Conservation (phyloP, 352 stramenopile species). For the Phytophthora europaea region DNA sequence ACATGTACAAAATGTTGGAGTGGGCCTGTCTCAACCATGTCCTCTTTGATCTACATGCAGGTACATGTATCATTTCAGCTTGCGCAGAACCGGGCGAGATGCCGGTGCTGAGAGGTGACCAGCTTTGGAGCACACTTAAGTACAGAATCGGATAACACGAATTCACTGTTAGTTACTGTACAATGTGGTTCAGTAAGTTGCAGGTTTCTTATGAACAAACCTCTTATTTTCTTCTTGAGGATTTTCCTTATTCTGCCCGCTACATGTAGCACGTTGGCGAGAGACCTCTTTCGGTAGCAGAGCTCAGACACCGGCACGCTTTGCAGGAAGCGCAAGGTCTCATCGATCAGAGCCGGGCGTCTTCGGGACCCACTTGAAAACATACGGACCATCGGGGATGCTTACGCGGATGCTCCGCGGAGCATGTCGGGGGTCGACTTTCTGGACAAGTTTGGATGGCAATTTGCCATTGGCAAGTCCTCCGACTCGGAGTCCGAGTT, state of each 20-base stretch:
- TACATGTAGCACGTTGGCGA: not conserved
- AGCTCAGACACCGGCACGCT: slow-evolving; percentile 23
- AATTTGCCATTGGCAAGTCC: not conserved
- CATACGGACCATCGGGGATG: slow-evolving; percentile 14
- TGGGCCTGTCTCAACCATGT: slow-evolving; percentile 16
- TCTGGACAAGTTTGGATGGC: slow-evolving; percentile 3
- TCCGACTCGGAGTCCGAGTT: not conserved
- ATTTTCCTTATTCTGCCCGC: too few species aligned
- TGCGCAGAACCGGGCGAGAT: slow-evolving; percentile 1
- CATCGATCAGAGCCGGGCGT: slow-evolving; percentile 23
- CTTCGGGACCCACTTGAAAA: slow-evolving; percentile 10
- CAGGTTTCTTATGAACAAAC: not conserved
- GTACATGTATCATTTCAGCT: not conserved
- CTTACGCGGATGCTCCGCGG: slow-evolving; percentile 14
- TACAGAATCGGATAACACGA: too few species aligned
- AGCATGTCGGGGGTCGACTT: slow-evolving; percentile 4
- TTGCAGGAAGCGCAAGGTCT: slow-evolving; percentile 17
- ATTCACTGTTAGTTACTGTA: not conserved
- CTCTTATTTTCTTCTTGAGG: too few species aligned
- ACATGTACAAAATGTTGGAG: not conserved
- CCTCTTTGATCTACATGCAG: too few species aligned
- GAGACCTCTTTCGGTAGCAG: slow-evolving; percentile 22
- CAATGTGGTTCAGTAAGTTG: not conserved
- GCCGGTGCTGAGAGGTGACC: not conserved
- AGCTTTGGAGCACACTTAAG: not conserved